These are phyloP conservation scores for Phytophthora hibernalis DNA, from an alignment of 352 stramenopile species.

Conservation along the genomic window DNA sequence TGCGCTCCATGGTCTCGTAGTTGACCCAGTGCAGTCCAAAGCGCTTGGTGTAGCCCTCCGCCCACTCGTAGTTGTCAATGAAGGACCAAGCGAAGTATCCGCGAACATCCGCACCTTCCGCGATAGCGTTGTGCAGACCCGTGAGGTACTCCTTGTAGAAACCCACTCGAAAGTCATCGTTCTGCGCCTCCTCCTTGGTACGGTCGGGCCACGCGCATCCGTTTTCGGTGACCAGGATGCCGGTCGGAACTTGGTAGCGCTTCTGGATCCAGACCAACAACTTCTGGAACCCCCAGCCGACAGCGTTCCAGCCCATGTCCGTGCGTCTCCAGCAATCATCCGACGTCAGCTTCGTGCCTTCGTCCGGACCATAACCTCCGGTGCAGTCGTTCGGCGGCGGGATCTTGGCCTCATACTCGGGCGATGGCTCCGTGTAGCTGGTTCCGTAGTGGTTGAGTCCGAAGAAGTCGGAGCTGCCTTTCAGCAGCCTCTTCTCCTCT, in stretches of 20 bases:
- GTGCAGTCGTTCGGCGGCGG: conserved; percentile 37
- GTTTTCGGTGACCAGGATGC: conserved; percentile 95
- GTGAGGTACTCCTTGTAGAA: conserved; percentile 89
- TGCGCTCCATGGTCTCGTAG: conserved; percentile 73
- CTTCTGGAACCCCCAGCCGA: conserved; percentile 88
- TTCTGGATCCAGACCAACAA: conserved; percentile 91
- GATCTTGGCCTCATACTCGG: conserved; percentile 51
- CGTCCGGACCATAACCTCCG: conserved; percentile 45
- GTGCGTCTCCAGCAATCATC: conserved; percentile 69
- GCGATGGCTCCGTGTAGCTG: conserved; percentile 50
- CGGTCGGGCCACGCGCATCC: conserved; percentile 74
- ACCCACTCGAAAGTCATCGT: conserved; percentile 80
- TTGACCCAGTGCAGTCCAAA: conserved; percentile 71
- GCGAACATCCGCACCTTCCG: conserved; percentile 63
- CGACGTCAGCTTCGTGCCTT: conserved; percentile 54
- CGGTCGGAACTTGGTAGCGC: conserved; percentile 72
- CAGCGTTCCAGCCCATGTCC: conserved; percentile 83
- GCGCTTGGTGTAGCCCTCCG: conserved; percentile 68
- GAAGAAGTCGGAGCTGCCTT: conserved; percentile 93
- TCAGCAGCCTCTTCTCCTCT: conserved; percentile 81
- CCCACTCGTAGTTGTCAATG: conserved; percentile 95
- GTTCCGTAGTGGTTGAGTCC: conserved; percentile 96
- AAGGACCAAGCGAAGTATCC: conserved; percentile 94
- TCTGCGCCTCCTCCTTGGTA: conserved; percentile 74
- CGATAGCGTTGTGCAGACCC: conserved; percentile 59